Evolutionary conservation across 2,329 filamentous ascomycete genomes (phyloP).

Genomic region (Botrytis deweyae): DNA sequence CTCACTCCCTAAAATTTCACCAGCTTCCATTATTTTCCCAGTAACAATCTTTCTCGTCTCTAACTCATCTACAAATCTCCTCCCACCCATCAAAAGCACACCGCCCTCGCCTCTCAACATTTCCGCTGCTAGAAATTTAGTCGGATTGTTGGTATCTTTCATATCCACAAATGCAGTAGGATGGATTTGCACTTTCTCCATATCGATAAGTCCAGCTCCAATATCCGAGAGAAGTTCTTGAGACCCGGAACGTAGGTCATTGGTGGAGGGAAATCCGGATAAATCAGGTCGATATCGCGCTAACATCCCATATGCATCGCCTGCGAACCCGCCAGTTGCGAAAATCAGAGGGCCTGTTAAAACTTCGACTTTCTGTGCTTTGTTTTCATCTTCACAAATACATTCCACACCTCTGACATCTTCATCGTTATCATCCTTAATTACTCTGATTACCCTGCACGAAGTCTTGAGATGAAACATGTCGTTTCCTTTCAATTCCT

Average conservation of each 20-base stretch:
- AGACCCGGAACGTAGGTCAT: slow-evolving; percentile 56
- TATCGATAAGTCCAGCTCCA: slow-evolving; percentile 46
- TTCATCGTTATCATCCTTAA: slow-evolving; percentile 37
- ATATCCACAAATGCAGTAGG: slow-evolving; percentile 64
- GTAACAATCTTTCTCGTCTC: slow-evolving; percentile 59
- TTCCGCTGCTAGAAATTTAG: slow-evolving; percentile 65
- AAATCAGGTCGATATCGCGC: slow-evolving; percentile 59
- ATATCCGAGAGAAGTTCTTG: slow-evolving; percentile 46
- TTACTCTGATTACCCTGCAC: slow-evolving; percentile 53
- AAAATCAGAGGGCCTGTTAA: slow-evolving; percentile 58
- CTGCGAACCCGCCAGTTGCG: slow-evolving; percentile 61
- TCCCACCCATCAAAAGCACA: slow-evolving; percentile 51
- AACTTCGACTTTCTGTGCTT: slow-evolving; percentile 31
- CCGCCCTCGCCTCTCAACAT: slow-evolving; percentile 62
- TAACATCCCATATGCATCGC: slow-evolving; percentile 58
- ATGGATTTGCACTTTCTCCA: slow-evolving; percentile 59
- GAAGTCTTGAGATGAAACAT: slow-evolving; percentile 53
- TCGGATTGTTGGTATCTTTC: slow-evolving; percentile 43
- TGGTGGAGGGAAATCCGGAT: slow-evolving; percentile 59
- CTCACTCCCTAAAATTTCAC: slow-evolving; percentile 15
- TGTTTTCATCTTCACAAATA: slow-evolving; percentile 31
- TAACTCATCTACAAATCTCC: slow-evolving; percentile 62
- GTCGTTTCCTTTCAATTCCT: slow-evolving; percentile 48
- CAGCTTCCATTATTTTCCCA: slow-evolving; percentile 48
- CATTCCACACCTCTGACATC: slow-evolving; percentile 56